Evolutionary conservation across 2,329 filamentous ascomycete species (phyloP).

Genomic region (Fusarium sp.): DNA sequence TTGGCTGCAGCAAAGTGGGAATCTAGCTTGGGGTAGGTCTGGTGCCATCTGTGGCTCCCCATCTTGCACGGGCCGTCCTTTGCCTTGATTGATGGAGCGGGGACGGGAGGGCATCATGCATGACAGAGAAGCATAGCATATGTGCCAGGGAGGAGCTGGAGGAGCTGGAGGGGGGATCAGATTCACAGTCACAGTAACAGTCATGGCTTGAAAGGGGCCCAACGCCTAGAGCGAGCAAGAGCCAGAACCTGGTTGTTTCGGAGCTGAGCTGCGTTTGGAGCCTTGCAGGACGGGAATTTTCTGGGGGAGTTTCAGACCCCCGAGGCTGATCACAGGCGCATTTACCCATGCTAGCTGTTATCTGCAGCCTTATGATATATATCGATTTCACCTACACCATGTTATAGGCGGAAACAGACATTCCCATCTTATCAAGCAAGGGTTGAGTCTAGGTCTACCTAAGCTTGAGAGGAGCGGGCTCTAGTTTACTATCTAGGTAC

Average conservation of each 20-base stretch:
- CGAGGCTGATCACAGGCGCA: constrained; percentile 25
- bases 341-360: constrained; percentile 4
- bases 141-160: constrained; percentile 27
- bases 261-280: constrained; percentile 25
- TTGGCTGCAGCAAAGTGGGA: constrained; percentile 47
- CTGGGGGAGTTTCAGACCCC: constrained; percentile 33
- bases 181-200: not conserved
- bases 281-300: constrained; percentile 23
- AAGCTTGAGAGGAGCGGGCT: constrained; percentile 28
- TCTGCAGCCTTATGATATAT: not conserved
- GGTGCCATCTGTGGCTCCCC: constrained; percentile 40
- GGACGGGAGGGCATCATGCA: constrained; percentile 42
- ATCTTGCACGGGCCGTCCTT: constrained; percentile 35
- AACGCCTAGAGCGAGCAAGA: not conserved
- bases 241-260: constrained; percentile 9
- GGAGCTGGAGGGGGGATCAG: constrained; percentile 7
- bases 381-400: not conserved
- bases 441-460: not conserved
- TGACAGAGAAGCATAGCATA: constrained; percentile 40
- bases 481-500: constrained; percentile 19
- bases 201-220: not conserved
- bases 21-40: constrained; percentile 31
- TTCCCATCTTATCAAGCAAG: not conserved
- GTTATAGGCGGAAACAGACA: not conserved
- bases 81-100: constrained; percentile 34